phyloP scores from a whole-genome alignment of 2,329 filamentous ascomycete species.

The Fusarium falciforme region DNA sequence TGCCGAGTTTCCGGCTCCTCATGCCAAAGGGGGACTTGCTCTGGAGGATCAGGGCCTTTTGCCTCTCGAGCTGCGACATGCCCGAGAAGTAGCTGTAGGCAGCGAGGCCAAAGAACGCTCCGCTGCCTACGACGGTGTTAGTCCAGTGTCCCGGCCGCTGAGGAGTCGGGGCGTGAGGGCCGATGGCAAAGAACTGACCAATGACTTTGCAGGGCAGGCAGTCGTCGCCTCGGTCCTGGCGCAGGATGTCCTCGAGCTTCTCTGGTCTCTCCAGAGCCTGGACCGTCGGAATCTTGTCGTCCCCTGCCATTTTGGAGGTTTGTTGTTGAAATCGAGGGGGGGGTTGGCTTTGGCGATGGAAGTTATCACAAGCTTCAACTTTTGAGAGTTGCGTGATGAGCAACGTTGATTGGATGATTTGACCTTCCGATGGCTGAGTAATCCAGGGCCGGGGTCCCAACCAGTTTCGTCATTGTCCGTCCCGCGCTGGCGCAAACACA shows the following conservation, averaged over 20 bases:
- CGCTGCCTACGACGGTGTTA: constrained; percentile 66
- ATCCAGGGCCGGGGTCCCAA: constrained; percentile 16
- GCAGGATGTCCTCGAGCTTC: constrained; percentile 68
- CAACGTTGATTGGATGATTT: constrained; percentile 36
- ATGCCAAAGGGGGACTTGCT: constrained; percentile 80
- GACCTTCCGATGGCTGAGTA: constrained; percentile 40
- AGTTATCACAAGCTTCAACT: constrained; percentile 32
- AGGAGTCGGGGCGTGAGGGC: constrained; percentile 2
- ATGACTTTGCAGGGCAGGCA: constrained; percentile 78
- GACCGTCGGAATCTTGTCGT: constrained; percentile 60
- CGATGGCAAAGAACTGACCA: constrained; percentile 62
- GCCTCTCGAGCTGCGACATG: constrained; percentile 75
- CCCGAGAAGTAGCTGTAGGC: constrained; percentile 83
- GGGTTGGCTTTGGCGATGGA: background rate
- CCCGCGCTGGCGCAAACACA: constrained; percentile 24
- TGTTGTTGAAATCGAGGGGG: background rate
- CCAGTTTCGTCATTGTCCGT: constrained; percentile 48
- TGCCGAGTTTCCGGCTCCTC: constrained; percentile 74
- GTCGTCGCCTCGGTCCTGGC: constrained; percentile 69
- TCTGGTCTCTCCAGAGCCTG: constrained; percentile 70
- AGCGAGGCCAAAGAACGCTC: constrained; percentile 79
- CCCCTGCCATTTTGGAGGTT: constrained; percentile 46
- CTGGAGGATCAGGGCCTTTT: constrained; percentile 73
- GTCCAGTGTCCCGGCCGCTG: constrained; percentile 12
- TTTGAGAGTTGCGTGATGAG: constrained; percentile 18